Evolutionary conservation across 2,329 filamentous ascomycete species (phyloP).

Genomic region (Trichoderma breve): DNA sequence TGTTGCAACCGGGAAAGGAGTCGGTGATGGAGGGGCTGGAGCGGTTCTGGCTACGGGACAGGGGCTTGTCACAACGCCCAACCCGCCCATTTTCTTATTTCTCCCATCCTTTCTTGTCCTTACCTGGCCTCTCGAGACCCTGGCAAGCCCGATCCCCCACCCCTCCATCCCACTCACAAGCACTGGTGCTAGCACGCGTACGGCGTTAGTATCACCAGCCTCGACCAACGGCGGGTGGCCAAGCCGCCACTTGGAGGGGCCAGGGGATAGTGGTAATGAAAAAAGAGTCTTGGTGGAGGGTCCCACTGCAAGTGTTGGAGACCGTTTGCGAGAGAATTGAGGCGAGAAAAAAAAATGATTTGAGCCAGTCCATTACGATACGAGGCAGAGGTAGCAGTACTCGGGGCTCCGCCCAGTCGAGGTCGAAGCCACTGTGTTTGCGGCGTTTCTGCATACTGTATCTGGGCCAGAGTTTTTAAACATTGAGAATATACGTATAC

Average conservation of each 20-base stretch:
- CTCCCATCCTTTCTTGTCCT: background rate
- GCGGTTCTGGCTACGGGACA: slow-evolving; percentile 35
- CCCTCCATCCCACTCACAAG: slow-evolving; percentile 15
- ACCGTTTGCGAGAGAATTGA: background rate
- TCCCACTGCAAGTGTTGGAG: background rate
- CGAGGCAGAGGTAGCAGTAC: background rate
- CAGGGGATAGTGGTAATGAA: slow-evolving; percentile 5
- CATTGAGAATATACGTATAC: background rate
- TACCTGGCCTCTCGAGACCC: slow-evolving; percentile 17
- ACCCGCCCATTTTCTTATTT: slow-evolving; percentile 4
- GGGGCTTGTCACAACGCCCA: slow-evolving; percentile 24
- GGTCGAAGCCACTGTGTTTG: background rate
- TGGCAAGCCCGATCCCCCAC: slow-evolving; percentile 20
- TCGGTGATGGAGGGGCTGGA: slow-evolving; percentile 39
- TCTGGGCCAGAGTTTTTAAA: background rate
- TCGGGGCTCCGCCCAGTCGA: background rate
- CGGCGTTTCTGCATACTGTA: background rate
- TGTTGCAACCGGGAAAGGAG: slow-evolving; percentile 33
- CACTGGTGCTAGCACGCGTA: slow-evolving; percentile 1
- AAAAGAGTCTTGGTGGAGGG: slow-evolving; percentile 8
- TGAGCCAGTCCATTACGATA: background rate
- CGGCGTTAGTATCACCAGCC: slow-evolving; percentile 9
- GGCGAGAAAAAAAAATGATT: background rate
- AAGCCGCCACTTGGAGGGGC: slow-evolving; percentile 14
- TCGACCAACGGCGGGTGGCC: slow-evolving; percentile 17